Percentiles rank a stretch among this genome's conserved stretches.
Evolutionary conservation across 2,329 filamentous ascomycete genomes (phyloP).

Genomic region (Aspergillus transmontanensis): DNA sequence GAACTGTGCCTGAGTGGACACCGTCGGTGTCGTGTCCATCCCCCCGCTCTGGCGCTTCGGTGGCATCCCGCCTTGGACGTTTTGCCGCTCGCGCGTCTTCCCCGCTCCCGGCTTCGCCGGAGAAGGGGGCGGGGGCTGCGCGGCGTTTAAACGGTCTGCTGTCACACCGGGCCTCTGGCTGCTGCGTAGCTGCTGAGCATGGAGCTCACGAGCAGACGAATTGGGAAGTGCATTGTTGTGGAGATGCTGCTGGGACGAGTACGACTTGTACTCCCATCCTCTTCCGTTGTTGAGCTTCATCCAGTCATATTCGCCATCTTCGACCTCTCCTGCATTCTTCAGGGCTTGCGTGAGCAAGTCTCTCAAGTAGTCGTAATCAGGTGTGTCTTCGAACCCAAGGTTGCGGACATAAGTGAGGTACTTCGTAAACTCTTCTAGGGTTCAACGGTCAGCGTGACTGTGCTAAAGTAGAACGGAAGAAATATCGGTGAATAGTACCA

Average conservation of each 20-base stretch:
- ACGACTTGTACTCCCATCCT: conserved; percentile 82
- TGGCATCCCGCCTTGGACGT: conserved; percentile 71
- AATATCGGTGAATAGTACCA: conserved; percentile 46
- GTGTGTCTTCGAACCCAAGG: conserved; percentile 96
- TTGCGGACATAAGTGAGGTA: conserved; percentile 97
- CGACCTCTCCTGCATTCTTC: conserved; percentile 90
- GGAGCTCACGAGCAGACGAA: conserved; percentile 80
- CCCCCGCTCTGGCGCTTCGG: conserved; percentile 71
- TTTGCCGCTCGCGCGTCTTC: conserved; percentile 73
- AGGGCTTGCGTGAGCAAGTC: conserved; percentile 95
- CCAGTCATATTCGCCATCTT: conserved; percentile 99
- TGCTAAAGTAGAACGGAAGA: neutral
- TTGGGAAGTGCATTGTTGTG: conserved; percentile 78
- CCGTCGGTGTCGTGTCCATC: conserved; percentile 77
- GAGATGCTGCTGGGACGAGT: conserved; percentile 71
- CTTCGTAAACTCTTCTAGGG: conserved; percentile 87
- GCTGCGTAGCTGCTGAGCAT: conserved; percentile 66
- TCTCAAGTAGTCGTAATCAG: conserved; percentile 96
- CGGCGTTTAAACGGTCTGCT: conserved; percentile 88
- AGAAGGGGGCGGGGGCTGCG: conserved; percentile 85
- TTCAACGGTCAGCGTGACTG: conserved; percentile 32
- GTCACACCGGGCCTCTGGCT: conserved; percentile 67
- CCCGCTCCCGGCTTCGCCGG: conserved; percentile 76
- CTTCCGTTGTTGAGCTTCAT: conserved; percentile 96
- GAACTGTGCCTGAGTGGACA: conserved; percentile 93